Evolutionary conservation across 352 stramenopile genomes (phyloP).

Genomic region (Globisporangium orthogonon): DNA sequence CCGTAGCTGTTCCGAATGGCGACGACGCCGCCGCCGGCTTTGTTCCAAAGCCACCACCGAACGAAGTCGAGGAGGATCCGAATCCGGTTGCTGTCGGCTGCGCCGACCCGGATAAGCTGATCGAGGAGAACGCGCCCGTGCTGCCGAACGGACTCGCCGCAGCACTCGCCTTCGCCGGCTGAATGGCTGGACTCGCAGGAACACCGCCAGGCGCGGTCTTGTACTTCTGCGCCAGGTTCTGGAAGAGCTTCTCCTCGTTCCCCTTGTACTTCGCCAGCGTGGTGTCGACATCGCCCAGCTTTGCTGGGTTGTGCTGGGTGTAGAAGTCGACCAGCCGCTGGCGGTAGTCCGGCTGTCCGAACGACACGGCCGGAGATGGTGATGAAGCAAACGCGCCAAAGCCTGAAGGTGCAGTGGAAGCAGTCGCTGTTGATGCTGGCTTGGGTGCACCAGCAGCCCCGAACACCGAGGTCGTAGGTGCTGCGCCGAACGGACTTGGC

Average conservation of each 20-base stretch:
- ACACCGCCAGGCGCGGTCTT: conserved; percentile 21
- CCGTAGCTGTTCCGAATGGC: conserved; percentile 34
- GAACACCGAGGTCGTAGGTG: conserved; percentile 6
- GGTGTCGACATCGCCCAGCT: conserved; percentile 80
- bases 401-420: neutral
- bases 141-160: conserved; percentile 64
- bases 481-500: conserved; percentile 25
- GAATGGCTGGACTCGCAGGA: conserved; percentile 30
- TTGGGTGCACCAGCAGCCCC: conserved; percentile 5
- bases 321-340: conserved; percentile 88
- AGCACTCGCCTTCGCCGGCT: conserved; percentile 28
- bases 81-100: conserved; percentile 21
- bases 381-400: conserved; percentile 12
- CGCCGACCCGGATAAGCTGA: conserved; percentile 15
- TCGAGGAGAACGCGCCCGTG: conserved; percentile 32
- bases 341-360: conserved; percentile 44
- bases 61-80: conserved; percentile 25
- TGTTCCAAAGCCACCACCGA: conserved; percentile 32
- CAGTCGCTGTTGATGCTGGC: conserved; percentile 2
- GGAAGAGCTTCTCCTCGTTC: conserved; percentile 74
- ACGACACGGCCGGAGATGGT: conserved; percentile 14
- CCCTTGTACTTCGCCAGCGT: conserved; percentile 89
- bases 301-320: conserved; percentile 87
- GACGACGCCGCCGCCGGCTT: conserved; percentile 22
- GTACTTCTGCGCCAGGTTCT: conserved; percentile 70